phyloP scores from a whole-genome alignment of 805 yeast genomes.

The Komagataella pastoris region DNA sequence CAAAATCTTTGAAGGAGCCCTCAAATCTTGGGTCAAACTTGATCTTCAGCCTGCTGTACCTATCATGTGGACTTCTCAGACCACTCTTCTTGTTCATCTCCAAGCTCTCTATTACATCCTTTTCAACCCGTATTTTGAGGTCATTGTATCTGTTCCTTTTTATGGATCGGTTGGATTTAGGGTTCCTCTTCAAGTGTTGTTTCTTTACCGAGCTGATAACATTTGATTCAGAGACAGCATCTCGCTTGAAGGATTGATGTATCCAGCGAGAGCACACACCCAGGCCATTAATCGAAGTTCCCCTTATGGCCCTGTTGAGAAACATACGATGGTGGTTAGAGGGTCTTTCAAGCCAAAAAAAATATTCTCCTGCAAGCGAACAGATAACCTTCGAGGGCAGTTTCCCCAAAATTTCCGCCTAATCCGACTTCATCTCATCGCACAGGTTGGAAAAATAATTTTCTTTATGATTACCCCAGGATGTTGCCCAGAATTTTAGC shows the following conservation, averaged over 20 bases:
- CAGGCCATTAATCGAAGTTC: background rate
- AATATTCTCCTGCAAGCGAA: background rate
- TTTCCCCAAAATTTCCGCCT: background rate
- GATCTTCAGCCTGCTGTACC: background rate
- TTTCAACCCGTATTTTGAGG: background rate
- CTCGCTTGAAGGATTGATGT: background rate
- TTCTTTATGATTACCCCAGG: background rate
- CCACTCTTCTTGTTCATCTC: background rate
- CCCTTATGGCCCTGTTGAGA: background rate
- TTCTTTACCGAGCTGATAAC: background rate
- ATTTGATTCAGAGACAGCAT: background rate
- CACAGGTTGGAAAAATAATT: background rate
- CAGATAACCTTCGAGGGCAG: background rate
- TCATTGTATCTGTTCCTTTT: background rate
- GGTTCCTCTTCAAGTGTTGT: background rate
- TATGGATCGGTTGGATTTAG: background rate
- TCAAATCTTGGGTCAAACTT: slow-evolving; percentile 4
- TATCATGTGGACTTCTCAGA: background rate
- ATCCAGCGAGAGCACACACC: background rate
- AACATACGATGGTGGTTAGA: background rate
- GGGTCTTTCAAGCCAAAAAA: background rate
- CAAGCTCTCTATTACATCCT: background rate
- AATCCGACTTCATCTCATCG: background rate
- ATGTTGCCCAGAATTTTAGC: background rate
- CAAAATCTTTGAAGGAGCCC: slow-evolving; percentile 9